These are phyloP conservation scores for Pythium coloratum DNA, from an alignment of 352 stramenopile species.

Conservation along the genomic window DNA sequence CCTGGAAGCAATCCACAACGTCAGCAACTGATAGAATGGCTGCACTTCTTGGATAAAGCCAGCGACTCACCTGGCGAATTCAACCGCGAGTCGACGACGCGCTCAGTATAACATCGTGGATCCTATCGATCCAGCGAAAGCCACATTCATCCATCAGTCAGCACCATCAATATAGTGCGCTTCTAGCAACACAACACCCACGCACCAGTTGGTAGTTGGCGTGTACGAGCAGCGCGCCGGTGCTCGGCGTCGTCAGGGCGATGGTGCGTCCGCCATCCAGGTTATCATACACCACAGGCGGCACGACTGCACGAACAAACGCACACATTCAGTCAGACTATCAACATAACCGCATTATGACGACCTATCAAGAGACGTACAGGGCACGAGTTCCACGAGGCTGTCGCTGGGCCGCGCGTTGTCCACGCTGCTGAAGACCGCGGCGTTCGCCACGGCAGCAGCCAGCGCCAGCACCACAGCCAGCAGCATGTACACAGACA, in stretches of 20 bases:
- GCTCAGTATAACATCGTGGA: conserved; percentile 55
- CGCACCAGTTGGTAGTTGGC: conserved; percentile 51
- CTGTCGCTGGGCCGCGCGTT: conserved; percentile 21
- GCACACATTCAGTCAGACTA: neutral
- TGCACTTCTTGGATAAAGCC: no score
- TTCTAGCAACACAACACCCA: conserved; percentile 6
- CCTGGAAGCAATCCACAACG: conserved; percentile 20
- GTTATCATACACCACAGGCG: conserved; percentile 53
- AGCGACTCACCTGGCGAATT: conserved; percentile 40
- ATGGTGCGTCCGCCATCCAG: conserved; percentile 43
- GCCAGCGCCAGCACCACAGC: neutral
- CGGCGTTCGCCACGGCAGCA: conserved; percentile 4
- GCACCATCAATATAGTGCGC: neutral
- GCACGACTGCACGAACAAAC: conserved; percentile 35
- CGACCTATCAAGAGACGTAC: conserved; percentile 15
- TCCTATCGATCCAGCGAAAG: conserved; percentile 33
- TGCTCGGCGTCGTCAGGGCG: conserved; percentile 40
- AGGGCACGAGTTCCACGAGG: conserved; percentile 28
- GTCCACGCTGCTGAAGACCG: conserved; percentile 20
- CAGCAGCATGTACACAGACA: neutral
- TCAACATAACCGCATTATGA: no score
- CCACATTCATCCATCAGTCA: conserved; percentile 2
- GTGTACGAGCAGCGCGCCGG: conserved; percentile 46
- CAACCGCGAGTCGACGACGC: conserved; percentile 47
- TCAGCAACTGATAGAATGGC: neutral